A percentile compares a stretch with the other conserved stretches of the same genome.
These are phyloP conservation scores for Mycena albidolilacea DNA, from an alignment of 768 basidiomycete species.

Conservation along the genomic window DNA sequence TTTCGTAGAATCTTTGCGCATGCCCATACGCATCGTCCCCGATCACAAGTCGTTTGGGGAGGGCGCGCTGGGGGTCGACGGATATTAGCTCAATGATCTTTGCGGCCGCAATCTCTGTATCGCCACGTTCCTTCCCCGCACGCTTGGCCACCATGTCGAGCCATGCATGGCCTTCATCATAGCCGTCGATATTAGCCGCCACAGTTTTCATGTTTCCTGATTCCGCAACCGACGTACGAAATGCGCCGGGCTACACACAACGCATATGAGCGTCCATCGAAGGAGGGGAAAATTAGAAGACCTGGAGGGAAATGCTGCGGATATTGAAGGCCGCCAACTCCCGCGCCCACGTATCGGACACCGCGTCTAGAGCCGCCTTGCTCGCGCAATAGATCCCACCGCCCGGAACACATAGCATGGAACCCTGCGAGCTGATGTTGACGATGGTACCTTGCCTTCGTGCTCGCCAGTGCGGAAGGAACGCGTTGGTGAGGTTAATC, in stretches of 20 bases:
- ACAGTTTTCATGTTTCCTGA: constrained; percentile 29
- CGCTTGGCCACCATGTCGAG: constrained; percentile 20
- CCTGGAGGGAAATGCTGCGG: constrained; percentile 29
- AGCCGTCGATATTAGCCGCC: constrained; percentile 30
- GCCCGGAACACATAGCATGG: constrained; percentile 28
- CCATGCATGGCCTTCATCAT: constrained; percentile 30
- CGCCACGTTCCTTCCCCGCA: constrained; percentile 37
- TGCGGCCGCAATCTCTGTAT: constrained; percentile 32
- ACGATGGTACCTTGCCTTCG: constrained; percentile 37
- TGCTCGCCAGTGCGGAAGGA: constrained; percentile 47
- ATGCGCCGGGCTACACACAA: constrained; percentile 31
- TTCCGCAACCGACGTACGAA: constrained; percentile 38
- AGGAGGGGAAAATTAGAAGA: neutral
- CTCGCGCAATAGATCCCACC: constrained; percentile 40
- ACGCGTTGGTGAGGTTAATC: constrained; percentile 44
- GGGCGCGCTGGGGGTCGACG: constrained; percentile 10
- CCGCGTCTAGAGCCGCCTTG: constrained; percentile 40
- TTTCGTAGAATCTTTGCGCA: constrained; percentile 4
- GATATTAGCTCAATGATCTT: constrained; percentile 36
- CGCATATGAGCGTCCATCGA: neutral
- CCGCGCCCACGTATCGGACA: constrained; percentile 27
- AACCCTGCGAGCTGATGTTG: constrained; percentile 41
- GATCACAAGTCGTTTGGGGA: constrained; percentile 35
- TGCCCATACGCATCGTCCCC: constrained; percentile 26
- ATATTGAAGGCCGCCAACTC: constrained; percentile 15